Evolutionary conservation across 805 yeast genomes (phyloP), one percentile per base, ranked within the genome.

Genomic region (Tetrapisispora iriomotensis): DNA sequence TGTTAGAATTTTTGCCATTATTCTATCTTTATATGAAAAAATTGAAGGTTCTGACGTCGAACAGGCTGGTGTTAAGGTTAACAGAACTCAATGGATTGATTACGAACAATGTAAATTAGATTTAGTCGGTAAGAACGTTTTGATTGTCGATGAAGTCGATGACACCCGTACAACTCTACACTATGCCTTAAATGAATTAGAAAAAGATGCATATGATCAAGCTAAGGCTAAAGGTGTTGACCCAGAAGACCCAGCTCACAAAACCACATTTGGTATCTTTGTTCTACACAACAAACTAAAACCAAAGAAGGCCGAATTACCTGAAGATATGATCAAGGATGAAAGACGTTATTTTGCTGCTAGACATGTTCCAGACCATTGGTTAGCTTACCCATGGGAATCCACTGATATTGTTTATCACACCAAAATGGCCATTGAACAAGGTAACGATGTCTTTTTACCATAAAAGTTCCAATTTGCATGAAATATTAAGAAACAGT

Each of bases 381-480:
- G 94, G 94, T 82, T 79, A 48, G 88, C 92, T 18, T 82, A 82
- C 53, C 94, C 94, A 34, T 82, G 94, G 94, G 92, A 82, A 58
- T 72, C 82, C 15, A 70, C 72, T 41, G 88, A 82, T 58, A 82
- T 82, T 53, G 86, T 79, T 19, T 67, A 64, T 58, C 92, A 82
- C 50, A 80, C 83, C 28, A 68, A 71, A 60, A 75, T 65, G 67
- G 88, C 90, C 29, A 68, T 77, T 45, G 74, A 72, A 51, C 92
- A 82, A 64, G 88, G 82, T 22, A 80, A 82, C 51, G 88, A 82
- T 53, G 65, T 68, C 10, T 65, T 61, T 48, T 42, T 64, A 27
- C 39, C 38, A 21, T 41, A 27, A 41, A 7, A 19, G n/a, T 25
- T 19, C 21, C 18, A 21, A 36, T 22, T 23, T 33, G 36, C 36